phyloP scores from a whole-genome alignment of 176 grass and related monocot species.

The Secale cereale region DNA sequence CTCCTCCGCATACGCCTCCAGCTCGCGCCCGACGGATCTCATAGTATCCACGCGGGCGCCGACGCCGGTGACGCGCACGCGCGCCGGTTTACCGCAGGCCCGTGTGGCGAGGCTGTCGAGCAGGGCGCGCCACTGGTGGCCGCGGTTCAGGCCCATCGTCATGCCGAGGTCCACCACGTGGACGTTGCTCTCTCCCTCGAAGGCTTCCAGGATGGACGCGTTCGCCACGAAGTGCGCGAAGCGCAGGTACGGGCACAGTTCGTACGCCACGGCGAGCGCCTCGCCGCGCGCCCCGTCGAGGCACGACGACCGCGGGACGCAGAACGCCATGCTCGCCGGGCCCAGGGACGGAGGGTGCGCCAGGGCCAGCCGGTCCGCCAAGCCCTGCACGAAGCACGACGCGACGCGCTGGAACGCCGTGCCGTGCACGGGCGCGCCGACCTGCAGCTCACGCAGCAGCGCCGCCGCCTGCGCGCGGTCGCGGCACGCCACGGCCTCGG shows the following conservation, averaged over 20 bases:
- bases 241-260: constrained; percentile 69
- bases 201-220: constrained; percentile 53
- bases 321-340: constrained; percentile 45
- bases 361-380: constrained; percentile 52
- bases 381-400: constrained; percentile 72
- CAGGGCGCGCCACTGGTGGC: constrained; percentile 57
- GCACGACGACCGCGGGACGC: constrained; percentile 26
- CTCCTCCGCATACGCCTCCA: constrained; percentile 26
- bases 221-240: constrained; percentile 78
- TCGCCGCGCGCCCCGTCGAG: constrained; percentile 35
- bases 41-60: constrained; percentile 31
- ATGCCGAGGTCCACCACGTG: constrained; percentile 73
- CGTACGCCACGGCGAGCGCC: constrained; percentile 62
- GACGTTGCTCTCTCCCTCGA: constrained; percentile 58
- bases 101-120: constrained; percentile 46
- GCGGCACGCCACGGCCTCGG: constrained; percentile 76
- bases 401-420: constrained; percentile 75
- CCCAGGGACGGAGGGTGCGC: constrained; percentile 48
- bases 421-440: constrained; percentile 45
- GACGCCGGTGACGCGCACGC: constrained; percentile 52
- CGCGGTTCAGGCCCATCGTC: constrained; percentile 46
- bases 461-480: constrained; percentile 58
- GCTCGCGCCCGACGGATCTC: constrained; percentile 33
- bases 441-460: constrained; percentile 49
- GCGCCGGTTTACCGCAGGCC: constrained; percentile 7